Conservation (phyloP, 345 rosid genomes). For the Populus pruinosa region DNA sequence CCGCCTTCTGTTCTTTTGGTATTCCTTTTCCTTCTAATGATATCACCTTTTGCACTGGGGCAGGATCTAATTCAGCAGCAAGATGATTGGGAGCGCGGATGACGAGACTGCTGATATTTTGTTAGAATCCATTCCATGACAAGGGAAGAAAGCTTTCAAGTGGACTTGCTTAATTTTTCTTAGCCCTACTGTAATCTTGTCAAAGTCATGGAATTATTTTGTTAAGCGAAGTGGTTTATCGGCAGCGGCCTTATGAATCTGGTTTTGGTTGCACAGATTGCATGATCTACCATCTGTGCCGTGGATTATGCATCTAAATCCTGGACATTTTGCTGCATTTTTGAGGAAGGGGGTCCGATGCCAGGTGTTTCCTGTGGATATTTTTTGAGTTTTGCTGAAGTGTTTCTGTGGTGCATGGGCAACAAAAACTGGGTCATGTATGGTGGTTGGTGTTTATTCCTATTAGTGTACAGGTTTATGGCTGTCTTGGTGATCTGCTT, state of each 20-base stretch:
- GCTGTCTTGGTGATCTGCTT: background rate
- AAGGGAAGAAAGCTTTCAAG: background rate
- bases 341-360: too few relatives aligned
- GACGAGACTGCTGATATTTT: background rate
- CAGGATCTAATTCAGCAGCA: conserved; percentile 13
- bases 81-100: background rate
- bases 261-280: background rate
- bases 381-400: too few relatives aligned
- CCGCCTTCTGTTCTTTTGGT: background rate
- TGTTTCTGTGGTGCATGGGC: background rate
- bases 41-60: background rate
- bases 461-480: background rate
- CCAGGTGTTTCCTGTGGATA: too few relatives aligned
- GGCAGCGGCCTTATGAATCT: background rate
- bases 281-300: background rate
- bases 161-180: background rate
- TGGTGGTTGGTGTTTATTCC: background rate
- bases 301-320: background rate
- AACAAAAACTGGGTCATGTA: background rate
- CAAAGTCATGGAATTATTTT: background rate
- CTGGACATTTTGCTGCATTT: background rate
- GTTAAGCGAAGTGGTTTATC: background rate
- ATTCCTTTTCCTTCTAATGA: background rate
- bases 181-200: background rate
- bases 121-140: background rate